Conservation (phyloP, 2,329 filamentous ascomycete species). For the Cladorrhinum sp. region DNA sequence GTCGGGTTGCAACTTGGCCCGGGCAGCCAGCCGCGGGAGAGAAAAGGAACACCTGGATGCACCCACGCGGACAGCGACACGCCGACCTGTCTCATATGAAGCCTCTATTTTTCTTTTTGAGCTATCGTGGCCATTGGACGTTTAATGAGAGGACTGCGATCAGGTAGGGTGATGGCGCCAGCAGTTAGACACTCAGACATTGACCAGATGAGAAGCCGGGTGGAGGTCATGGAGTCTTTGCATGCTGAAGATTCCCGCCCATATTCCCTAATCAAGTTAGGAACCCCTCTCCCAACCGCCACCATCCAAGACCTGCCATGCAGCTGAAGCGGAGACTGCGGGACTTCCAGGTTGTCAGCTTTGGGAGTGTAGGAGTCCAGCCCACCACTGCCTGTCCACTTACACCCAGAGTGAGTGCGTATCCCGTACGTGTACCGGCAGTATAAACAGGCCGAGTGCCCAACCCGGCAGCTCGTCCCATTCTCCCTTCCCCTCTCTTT, state of each 20-base stretch:
- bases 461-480: constrained; percentile 8
- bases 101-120: not conserved
- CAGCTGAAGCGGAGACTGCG: not conserved
- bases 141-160: not conserved
- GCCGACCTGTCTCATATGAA: constrained; percentile 7
- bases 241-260: not conserved
- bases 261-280: constrained; percentile 2
- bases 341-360: constrained; percentile 5
- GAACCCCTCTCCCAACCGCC: not conserved
- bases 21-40: not conserved
- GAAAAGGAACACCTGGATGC: not conserved
- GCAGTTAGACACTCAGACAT: not conserved
- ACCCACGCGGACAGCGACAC: not conserved
- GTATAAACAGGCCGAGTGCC: constrained; percentile 8
- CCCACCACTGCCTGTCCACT: not conserved
- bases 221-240: not conserved
- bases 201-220: not conserved
- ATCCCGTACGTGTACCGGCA: not conserved
- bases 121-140: not conserved
- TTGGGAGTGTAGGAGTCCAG: not conserved
- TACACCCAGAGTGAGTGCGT: not conserved
- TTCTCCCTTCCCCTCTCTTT: constrained; percentile 1
- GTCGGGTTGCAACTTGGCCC: not conserved
- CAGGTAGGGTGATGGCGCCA: not conserved
- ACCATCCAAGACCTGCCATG: not conserved